Percentiles rank a stretch among this genome's conserved stretches.
Conservation (phyloP, 2,329 filamentous ascomycete species). For the Curvularia sp. region DNA sequence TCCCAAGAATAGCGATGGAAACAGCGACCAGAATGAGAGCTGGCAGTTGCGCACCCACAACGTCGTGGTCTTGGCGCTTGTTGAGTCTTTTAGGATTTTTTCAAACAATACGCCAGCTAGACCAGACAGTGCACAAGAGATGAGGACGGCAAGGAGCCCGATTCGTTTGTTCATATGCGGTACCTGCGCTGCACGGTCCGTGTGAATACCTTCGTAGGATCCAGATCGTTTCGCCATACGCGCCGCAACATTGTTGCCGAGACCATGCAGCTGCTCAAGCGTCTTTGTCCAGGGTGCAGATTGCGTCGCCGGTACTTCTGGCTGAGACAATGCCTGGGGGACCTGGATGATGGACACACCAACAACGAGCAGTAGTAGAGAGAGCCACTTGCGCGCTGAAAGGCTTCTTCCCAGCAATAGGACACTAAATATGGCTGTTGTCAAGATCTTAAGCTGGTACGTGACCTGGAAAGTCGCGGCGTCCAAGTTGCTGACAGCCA, state of each 20-base stretch:
- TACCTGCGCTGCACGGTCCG: slow-evolving; percentile 61
- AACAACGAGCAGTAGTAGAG: slow-evolving; percentile 77
- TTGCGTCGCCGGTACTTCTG: slow-evolving; percentile 63
- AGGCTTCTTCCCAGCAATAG: slow-evolving; percentile 75
- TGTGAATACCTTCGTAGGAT: slow-evolving; percentile 86
- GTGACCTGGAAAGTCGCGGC: slow-evolving; percentile 92
- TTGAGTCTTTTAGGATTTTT: slow-evolving; percentile 89
- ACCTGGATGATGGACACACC: slow-evolving; percentile 88
- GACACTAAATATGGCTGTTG: slow-evolving; percentile 86
- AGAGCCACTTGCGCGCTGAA: slow-evolving; percentile 76
- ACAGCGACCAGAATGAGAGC: slow-evolving; percentile 90
- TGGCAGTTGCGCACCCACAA: slow-evolving; percentile 97
- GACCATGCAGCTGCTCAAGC: slow-evolving; percentile 75
- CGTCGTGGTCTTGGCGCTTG: slow-evolving; percentile 69
- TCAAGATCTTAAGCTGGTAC: slow-evolving; percentile 93
- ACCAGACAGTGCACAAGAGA: slow-evolving; percentile 80
- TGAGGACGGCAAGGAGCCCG: slow-evolving; percentile 78
- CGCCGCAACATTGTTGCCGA: slow-evolving; percentile 59
- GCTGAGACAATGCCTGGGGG: slow-evolving; percentile 65
- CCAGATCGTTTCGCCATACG: slow-evolving; percentile 71
- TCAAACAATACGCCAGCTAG: slow-evolving; percentile 88
- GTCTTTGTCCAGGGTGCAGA: slow-evolving; percentile 79
- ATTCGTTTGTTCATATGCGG: slow-evolving; percentile 77
- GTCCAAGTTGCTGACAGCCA: slow-evolving; percentile 88
- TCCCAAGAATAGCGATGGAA: slow-evolving; percentile 85